A percentile compares a stretch with the other conserved stretches of the same genome.
Evolutionary conservation across 305 asterid species (phyloP).

Genomic region (Fraxinus baroniana): DNA sequence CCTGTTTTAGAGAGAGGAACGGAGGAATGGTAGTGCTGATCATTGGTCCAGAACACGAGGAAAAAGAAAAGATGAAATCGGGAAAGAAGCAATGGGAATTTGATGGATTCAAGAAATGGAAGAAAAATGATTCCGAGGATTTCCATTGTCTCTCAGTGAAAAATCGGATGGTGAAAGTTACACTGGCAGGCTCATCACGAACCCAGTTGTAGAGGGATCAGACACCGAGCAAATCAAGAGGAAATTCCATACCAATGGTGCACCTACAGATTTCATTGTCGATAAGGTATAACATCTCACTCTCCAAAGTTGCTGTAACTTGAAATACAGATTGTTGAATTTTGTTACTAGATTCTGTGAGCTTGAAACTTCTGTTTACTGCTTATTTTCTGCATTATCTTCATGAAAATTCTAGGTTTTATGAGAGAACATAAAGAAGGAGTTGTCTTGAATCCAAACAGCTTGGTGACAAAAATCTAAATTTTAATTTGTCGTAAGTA

Average conservation of each 20-base stretch:
- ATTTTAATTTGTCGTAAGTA: constrained; percentile 48
- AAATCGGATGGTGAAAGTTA: constrained; percentile 46
- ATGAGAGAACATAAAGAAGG: constrained; percentile 64
- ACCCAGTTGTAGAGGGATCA: constrained; percentile 56
- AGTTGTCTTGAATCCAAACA: constrained; percentile 44
- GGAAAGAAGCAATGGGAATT: constrained; percentile 56
- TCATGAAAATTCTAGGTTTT: constrained; percentile 42
- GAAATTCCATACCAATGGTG: constrained; percentile 64
- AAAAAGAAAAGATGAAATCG: constrained; percentile 26
- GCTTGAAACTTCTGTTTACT: background rate
- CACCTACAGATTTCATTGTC: constrained; percentile 67
- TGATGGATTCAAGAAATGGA: constrained; percentile 84
- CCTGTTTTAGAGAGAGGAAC: constrained; percentile 38
- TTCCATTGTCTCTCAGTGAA: constrained; percentile 54
- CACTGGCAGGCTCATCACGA: constrained; percentile 37
- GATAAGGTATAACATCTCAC: constrained; percentile 50
- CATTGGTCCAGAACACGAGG: constrained; percentile 22
- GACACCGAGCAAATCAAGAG: constrained; percentile 60
- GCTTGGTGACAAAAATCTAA: constrained; percentile 26
- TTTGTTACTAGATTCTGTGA: background rate
- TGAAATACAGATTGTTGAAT: background rate
- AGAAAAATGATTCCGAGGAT: constrained; percentile 46
- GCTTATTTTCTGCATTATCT: background rate
- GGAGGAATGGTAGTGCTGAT: constrained; percentile 11
- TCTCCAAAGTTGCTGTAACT: background rate